phyloP scores from a whole-genome alignment of 345 rosid species.

The Brassica rapa region DNA sequence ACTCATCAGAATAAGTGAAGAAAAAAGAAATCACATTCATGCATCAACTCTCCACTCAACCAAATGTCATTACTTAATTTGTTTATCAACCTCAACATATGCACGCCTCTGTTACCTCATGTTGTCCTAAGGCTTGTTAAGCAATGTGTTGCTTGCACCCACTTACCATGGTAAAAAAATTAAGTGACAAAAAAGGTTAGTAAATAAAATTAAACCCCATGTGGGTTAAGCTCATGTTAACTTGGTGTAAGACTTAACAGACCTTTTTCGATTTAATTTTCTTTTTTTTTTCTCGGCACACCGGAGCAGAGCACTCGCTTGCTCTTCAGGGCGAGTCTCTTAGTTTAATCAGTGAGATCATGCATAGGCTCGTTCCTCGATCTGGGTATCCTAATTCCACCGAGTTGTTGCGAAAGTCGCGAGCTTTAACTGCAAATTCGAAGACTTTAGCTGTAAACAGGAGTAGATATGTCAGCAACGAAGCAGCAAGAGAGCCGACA shows the following conservation, averaged over 20 bases:
- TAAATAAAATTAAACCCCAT: not conserved
- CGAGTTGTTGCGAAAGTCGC: constrained; percentile 23
- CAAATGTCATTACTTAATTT: not conserved
- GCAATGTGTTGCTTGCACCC: too few relatives aligned
- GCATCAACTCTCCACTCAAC: not conserved
- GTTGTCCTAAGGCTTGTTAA: too few relatives aligned
- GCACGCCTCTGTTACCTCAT: too few relatives aligned
- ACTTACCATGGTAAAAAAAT: not conserved
- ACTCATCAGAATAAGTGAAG: not conserved
- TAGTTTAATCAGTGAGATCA: constrained; percentile 28
- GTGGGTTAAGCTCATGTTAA: not conserved
- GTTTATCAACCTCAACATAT: too few relatives aligned
- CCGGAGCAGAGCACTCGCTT: constrained; percentile 4
- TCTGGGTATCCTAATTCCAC: constrained; percentile 28
- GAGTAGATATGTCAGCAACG: constrained; percentile 52
- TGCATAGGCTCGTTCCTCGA: constrained; percentile 39
- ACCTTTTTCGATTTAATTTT: not conserved
- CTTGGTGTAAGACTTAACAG: not conserved
- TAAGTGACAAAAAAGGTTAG: not conserved
- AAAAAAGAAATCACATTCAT: not conserved
- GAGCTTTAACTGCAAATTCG: constrained; percentile 37
- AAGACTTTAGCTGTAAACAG: constrained; percentile 12
- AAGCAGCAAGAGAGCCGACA: constrained; percentile 54
- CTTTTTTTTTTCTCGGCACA: not conserved
- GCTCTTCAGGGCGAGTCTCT: not conserved